phyloP scores from a whole-genome alignment of 371 early-diverging fungal species.

The Apophysomyces variabilis region DNA sequence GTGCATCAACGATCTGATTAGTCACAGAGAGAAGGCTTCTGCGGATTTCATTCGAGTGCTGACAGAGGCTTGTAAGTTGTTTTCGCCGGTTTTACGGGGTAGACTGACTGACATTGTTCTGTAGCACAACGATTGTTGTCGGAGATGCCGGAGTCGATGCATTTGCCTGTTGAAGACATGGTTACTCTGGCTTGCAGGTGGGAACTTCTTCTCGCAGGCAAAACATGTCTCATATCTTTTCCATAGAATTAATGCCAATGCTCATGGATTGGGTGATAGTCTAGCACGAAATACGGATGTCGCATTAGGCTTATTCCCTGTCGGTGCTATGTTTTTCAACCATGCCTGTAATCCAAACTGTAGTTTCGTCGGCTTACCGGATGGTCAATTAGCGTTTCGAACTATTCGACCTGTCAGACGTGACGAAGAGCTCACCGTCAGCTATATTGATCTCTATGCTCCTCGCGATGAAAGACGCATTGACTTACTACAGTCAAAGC shows the following conservation, averaged over 20 bases:
- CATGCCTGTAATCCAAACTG: slow-evolving; percentile 77
- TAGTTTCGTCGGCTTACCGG: slow-evolving; percentile 55
- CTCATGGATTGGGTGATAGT: slow-evolving; percentile 59
- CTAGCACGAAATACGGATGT: slow-evolving; percentile 60
- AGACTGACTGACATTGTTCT: slow-evolving; percentile 2
- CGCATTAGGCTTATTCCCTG: slow-evolving; percentile 67
- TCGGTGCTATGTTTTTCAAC: slow-evolving; percentile 63
- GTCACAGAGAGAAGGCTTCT: slow-evolving; percentile 60
- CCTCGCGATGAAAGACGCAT: slow-evolving; percentile 68
- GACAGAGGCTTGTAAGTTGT: slow-evolving; percentile 51
- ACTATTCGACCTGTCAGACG: slow-evolving; percentile 60
- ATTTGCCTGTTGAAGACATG: slow-evolving; percentile 53
- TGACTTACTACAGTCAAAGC: slow-evolving; percentile 55
- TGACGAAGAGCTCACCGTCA: slow-evolving; percentile 64
- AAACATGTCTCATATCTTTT: neutral
- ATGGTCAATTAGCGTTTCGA: slow-evolving; percentile 61
- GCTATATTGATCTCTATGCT: slow-evolving; percentile 71
- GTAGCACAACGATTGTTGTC: slow-evolving; percentile 44
- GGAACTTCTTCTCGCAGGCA: neutral
- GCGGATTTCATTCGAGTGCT: slow-evolving; percentile 54
- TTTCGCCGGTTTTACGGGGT: neutral
- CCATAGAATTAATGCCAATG: slow-evolving; percentile 61
- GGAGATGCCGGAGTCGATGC: slow-evolving; percentile 51
- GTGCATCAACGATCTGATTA: slow-evolving; percentile 63
- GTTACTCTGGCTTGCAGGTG: slow-evolving; percentile 67